Conservation (phyloP, 306 rosid genomes). For the Cajanus cajan region DNA sequence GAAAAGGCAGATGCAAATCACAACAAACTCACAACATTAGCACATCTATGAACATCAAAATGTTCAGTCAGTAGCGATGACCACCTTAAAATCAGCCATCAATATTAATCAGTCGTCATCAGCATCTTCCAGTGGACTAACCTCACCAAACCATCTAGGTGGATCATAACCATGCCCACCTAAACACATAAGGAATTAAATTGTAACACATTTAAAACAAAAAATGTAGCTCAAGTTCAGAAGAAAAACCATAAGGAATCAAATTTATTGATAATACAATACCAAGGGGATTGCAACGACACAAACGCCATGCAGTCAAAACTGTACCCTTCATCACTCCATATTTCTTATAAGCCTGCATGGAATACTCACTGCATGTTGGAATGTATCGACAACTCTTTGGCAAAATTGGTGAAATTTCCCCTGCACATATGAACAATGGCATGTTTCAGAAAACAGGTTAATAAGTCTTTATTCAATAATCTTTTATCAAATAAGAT, state of each 20-base stretch:
- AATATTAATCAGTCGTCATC: slow-evolving; percentile 35
- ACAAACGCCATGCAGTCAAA: slow-evolving; percentile 81
- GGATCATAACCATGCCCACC: slow-evolving; percentile 95
- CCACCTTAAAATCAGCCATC: background rate
- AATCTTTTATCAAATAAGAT: background rate
- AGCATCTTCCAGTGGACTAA: slow-evolving; percentile 43
- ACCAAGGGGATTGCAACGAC: slow-evolving; percentile 97
- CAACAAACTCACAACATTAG: background rate
- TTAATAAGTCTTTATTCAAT: background rate
- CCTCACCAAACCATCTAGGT: slow-evolving; percentile 83
- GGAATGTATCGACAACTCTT: slow-evolving; percentile 84
- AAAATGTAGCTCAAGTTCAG: background rate
- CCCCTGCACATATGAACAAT: slow-evolving; percentile 51
- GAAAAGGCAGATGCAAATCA: background rate
- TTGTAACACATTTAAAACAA: background rate
- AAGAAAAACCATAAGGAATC: background rate
- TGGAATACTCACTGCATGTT: slow-evolving; percentile 89
- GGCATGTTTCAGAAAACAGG: background rate
- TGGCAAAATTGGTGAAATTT: slow-evolving; percentile 84
- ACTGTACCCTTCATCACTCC: slow-evolving; percentile 73
- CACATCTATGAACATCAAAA: slow-evolving; percentile 11
- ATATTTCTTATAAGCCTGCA: slow-evolving; percentile 91
- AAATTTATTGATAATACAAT: slow-evolving; percentile 31
- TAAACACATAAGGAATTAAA: slow-evolving; percentile 4
- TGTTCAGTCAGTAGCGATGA: background rate